phyloP scores from a whole-genome alignment of 2,329 filamentous ascomycete genomes.

The Trichoderma breve region DNA sequence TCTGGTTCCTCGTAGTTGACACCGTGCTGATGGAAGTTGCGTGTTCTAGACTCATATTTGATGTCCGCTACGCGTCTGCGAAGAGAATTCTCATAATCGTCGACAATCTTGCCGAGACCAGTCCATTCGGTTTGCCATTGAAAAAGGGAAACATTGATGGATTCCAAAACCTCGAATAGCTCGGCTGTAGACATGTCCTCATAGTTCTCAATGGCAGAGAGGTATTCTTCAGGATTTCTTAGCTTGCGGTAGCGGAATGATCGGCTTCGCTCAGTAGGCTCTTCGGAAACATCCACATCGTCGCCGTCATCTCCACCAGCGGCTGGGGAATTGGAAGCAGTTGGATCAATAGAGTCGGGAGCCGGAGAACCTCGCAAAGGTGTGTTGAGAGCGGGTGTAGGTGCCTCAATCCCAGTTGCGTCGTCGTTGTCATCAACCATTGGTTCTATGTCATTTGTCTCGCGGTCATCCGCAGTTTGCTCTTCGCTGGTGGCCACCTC shows the following conservation, averaged over 20 bases:
- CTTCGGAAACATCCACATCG: conserved; percentile 38
- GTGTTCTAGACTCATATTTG: conserved; percentile 46
- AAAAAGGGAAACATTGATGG: conserved; percentile 46
- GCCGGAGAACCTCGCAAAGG: conserved; percentile 40
- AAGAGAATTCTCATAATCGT: conserved; percentile 57
- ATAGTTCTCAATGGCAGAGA: conserved; percentile 47
- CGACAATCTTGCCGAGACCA: conserved; percentile 49
- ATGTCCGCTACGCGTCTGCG: conserved; percentile 50
- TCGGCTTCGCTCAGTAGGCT: conserved; percentile 29
- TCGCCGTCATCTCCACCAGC: conserved; percentile 38
- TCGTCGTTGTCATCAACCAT: conserved; percentile 32
- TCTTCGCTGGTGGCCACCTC: conserved; percentile 32
- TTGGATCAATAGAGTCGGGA: conserved; percentile 39
- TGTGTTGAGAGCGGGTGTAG: conserved; percentile 40
- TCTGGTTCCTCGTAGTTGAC: conserved; percentile 50
- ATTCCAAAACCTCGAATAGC: conserved; percentile 44
- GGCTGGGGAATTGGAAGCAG: conserved; percentile 39
- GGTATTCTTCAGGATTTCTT: conserved; percentile 49
- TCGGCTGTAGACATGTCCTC: conserved; percentile 49
- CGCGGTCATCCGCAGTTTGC: conserved; percentile 31
- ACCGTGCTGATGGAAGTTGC: conserved; percentile 41
- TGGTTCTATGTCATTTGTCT: conserved; percentile 23
- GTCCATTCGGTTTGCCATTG: conserved; percentile 56
- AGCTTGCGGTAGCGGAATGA: conserved; percentile 50
- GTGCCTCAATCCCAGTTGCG: conserved; percentile 31